A percentile compares a stretch with the other conserved stretches of the same genome.
phyloP scores from a whole-genome alignment of 345 rosid species.

The Microthlaspi erraticum region DNA sequence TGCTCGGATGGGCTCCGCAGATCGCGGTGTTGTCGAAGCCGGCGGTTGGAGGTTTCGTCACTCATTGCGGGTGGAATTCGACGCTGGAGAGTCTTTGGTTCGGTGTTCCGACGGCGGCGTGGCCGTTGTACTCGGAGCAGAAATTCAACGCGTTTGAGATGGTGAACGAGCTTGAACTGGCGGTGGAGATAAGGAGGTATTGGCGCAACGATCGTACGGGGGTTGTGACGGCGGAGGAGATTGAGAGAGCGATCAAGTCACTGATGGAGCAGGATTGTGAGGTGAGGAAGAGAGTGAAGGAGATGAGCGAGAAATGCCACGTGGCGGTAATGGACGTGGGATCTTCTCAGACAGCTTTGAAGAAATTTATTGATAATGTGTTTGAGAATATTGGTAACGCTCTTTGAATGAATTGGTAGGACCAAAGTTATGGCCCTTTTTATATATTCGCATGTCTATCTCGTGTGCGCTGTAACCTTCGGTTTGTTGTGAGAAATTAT shows the following conservation, averaged over 20 bases:
- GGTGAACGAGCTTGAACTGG: slow-evolving; percentile 49
- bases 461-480: no score
- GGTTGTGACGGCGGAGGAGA: slow-evolving; percentile 36
- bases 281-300: slow-evolving; percentile 41
- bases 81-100: slow-evolving; percentile 58
- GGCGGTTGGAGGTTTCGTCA: slow-evolving; percentile 54
- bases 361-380: no score
- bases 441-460: no score
- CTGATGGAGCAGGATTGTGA: slow-evolving; percentile 47
- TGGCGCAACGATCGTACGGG: slow-evolving; percentile 29
- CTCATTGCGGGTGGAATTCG: slow-evolving; percentile 74
- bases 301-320: slow-evolving; percentile 39
- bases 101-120: slow-evolving; percentile 52
- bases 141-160: slow-evolving; percentile 55
- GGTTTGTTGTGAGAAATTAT: no score
- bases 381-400: not conserved
- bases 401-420: no score
- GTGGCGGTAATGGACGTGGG: slow-evolving; percentile 46
- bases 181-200: slow-evolving; percentile 49
- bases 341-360: slow-evolving; percentile 36
- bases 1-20: slow-evolving; percentile 65
- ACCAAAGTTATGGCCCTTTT: no score
- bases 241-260: slow-evolving; percentile 42
- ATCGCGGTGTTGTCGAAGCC: slow-evolving; percentile 43
- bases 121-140: slow-evolving; percentile 60